Percentiles rank a stretch among this genome's conserved stretches.
Conservation (phyloP, 208 protist genomes). For the Endotrypanum monterogeii region DNA sequence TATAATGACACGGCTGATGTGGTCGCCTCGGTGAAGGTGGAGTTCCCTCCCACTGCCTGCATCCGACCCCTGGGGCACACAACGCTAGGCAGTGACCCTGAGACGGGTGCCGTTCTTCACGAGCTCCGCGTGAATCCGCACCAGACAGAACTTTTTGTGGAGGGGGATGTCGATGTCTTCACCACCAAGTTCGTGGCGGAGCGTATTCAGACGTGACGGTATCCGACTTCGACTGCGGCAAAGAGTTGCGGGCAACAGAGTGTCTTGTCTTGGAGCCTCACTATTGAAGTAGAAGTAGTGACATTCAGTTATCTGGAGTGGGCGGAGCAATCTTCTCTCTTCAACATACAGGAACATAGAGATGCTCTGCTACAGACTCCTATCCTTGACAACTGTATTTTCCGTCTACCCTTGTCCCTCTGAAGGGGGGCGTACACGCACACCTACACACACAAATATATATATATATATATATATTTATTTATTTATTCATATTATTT, state of each 20-base stretch:
- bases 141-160: conserved; percentile 60
- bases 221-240: background rate
- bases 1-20: conserved; percentile 80
- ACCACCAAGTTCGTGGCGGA: conserved; percentile 72
- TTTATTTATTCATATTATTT: background rate
- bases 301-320: no score
- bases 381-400: background rate
- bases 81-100: conserved; percentile 27
- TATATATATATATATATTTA: no score
- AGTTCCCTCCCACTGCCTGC: conserved; percentile 33
- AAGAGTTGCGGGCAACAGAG: background rate
- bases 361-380: no score
- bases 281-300: background rate
- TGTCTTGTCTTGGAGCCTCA: background rate
- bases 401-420: background rate
- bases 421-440: background rate
- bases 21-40: conserved; percentile 48
- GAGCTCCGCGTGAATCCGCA: conserved; percentile 55
- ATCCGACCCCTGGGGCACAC: conserved; percentile 57
- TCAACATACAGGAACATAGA: background rate
- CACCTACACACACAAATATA: background rate
- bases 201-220: conserved; percentile 12
- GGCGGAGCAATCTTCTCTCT: background rate
- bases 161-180: conserved; percentile 58
- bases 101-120: conserved; percentile 45